These are phyloP conservation scores for Pseudonitzschia pungens DNA, from an alignment of 108 stramenopile genomes.

Conservation along the genomic window DNA sequence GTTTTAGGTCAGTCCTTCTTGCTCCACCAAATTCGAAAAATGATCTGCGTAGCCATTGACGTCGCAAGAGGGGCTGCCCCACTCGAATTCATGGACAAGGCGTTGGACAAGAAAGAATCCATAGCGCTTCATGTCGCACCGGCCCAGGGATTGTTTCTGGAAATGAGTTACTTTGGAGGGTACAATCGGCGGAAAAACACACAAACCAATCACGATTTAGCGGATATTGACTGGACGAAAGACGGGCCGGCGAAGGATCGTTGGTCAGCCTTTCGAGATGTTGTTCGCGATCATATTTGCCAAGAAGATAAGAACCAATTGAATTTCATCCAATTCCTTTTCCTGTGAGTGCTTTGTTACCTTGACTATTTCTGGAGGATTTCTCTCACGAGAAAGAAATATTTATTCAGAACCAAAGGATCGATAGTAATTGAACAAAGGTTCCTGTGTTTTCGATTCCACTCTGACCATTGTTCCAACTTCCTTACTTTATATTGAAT, in stretches of 20 bases:
- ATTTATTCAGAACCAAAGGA: not conserved
- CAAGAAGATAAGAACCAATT: conserved; percentile 72
- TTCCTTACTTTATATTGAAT: no score
- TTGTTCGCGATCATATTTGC: conserved; percentile 73
- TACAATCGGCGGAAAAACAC: conserved; percentile 69
- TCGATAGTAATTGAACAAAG: not conserved
- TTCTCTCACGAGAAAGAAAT: not conserved
- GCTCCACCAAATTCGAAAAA: conserved; percentile 98
- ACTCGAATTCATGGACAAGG: conserved; percentile 50
- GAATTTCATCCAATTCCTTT: conserved; percentile 83
- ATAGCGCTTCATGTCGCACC: conserved; percentile 73
- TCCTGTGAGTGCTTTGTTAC: conserved; percentile 42
- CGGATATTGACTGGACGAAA: conserved; percentile 57
- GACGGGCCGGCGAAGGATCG: conserved; percentile 40
- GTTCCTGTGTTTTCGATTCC: not conserved
- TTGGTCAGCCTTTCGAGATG: conserved; percentile 77
- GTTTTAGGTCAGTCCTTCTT: conserved; percentile 96
- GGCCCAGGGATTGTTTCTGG: conserved; percentile 84
- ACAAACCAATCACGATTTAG: conserved; percentile 37
- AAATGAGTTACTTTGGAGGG: conserved; percentile 79
- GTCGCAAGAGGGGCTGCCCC: conserved; percentile 68
- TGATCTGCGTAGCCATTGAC: conserved; percentile 89
- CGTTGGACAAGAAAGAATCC: conserved; percentile 33
- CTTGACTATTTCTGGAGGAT: no score
- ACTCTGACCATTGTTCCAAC: not conserved